A percentile compares a stretch with the other conserved stretches of the same genome.
Evolutionary conservation across 2,329 filamentous ascomycete genomes (phyloP).

Genomic region (Monilinia fructigena): DNA sequence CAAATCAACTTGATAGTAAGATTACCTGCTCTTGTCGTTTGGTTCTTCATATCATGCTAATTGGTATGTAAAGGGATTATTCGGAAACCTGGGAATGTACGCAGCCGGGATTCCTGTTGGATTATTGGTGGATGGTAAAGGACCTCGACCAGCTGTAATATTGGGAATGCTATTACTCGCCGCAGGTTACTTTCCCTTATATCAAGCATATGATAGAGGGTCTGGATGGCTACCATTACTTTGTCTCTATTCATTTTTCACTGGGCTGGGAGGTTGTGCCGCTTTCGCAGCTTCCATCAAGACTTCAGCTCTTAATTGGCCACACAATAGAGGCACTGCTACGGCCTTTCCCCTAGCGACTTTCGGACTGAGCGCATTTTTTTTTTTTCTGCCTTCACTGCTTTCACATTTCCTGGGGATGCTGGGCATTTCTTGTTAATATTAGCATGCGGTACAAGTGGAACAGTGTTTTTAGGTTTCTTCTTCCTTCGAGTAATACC

Average conservation of each 20-base stretch:
- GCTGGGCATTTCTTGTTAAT: constrained; percentile 79
- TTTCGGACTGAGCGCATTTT: constrained; percentile 93
- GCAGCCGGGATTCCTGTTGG: constrained; percentile 84
- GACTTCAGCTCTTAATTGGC: constrained; percentile 84
- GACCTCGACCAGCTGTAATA: constrained; percentile 75
- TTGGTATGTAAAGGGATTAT: constrained; percentile 52
- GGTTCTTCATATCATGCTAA: constrained; percentile 37
- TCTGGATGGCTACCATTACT: constrained; percentile 58
- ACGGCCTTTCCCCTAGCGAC: constrained; percentile 91
- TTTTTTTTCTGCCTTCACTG: constrained; percentile 88
- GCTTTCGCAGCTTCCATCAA: constrained; percentile 91
- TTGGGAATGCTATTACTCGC: constrained; percentile 71
- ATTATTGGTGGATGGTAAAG: constrained; percentile 78
- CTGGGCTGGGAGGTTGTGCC: constrained; percentile 84
- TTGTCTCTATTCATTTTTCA: constrained; percentile 82
- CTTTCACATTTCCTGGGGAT: constrained; percentile 76
- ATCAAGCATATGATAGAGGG: constrained; percentile 72
- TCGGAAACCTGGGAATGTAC: constrained; percentile 92
- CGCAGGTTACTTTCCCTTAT: constrained; percentile 82
- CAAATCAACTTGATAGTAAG: constrained; percentile 85
- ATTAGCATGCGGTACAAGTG: constrained; percentile 74
- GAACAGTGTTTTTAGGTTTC: constrained; percentile 72
- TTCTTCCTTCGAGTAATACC: constrained; percentile 81
- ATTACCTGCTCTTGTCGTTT: constrained; percentile 10
- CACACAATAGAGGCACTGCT: constrained; percentile 84